Evolutionary conservation across 257 asterid species (phyloP).

Genomic region (Solanum corneliomulleri): DNA sequence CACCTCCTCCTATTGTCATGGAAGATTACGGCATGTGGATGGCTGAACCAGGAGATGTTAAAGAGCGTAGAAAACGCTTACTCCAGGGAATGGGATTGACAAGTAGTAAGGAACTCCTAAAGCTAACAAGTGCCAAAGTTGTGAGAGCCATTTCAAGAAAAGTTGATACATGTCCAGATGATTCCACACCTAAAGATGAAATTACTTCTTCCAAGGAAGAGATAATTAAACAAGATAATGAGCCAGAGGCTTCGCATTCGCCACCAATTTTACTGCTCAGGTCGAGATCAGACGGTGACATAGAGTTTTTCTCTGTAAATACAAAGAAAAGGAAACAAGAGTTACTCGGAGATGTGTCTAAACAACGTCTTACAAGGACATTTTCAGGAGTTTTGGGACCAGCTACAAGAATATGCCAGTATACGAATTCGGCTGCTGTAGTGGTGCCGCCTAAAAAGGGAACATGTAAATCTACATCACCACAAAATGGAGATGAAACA

Average conservation of each 20-base stretch:
- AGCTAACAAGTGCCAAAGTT: background rate
- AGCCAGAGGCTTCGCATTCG: background rate
- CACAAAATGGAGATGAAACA: constrained; percentile 3
- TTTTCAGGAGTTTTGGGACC: constrained; percentile 31
- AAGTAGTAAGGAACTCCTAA: constrained; percentile 7
- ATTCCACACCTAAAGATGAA: background rate
- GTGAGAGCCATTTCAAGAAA: constrained; percentile 4
- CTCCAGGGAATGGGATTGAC: constrained; percentile 15
- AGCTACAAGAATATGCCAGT: constrained; percentile 22
- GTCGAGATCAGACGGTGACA: constrained; percentile 87
- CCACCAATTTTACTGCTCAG: constrained; percentile 36
- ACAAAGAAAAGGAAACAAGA: constrained; percentile 67
- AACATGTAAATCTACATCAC: constrained; percentile 12
- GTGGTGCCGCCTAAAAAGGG: constrained; percentile 13
- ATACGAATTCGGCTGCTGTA: constrained; percentile 19
- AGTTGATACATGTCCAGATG: background rate
- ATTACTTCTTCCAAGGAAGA: constrained; percentile 7
- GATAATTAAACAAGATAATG: background rate
- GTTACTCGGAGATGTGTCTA: constrained; percentile 51
- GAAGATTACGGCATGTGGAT: constrained; percentile 77
- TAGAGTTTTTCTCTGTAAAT: constrained; percentile 31
- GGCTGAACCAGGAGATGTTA: constrained; percentile 32
- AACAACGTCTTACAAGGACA: constrained; percentile 72
- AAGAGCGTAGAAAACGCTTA: constrained; percentile 13
- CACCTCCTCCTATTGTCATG: constrained; percentile 2